These are phyloP conservation scores for Alternaria arborescens DNA, from an alignment of 2,329 filamentous ascomycete genomes.

Conservation along the genomic window DNA sequence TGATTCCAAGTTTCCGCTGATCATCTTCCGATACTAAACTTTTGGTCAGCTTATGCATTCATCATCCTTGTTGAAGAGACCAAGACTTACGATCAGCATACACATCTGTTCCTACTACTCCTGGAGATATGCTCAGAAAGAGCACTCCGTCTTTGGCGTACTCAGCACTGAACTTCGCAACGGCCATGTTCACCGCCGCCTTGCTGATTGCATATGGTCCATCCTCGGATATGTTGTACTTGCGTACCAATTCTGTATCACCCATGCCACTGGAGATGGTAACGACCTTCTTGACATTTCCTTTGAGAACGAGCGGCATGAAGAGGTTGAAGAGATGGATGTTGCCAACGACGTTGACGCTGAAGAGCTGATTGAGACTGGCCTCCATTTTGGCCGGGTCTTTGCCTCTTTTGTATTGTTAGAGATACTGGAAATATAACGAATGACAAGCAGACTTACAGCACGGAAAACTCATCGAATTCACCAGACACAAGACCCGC, in stretches of 20 bases:
- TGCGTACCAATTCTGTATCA: slow-evolving; percentile 40
- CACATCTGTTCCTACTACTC: slow-evolving; percentile 28
- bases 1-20: background rate
- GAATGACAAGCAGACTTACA: slow-evolving; percentile 1
- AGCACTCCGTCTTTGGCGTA: slow-evolving; percentile 33
- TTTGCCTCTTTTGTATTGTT: slow-evolving; percentile 1
- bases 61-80: background rate
- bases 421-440: background rate
- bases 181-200: slow-evolving; percentile 52
- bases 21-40: slow-evolving; percentile 11
- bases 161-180: slow-evolving; percentile 54
- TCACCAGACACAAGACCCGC: slow-evolving; percentile 38
- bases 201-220: slow-evolving; percentile 53
- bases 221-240: slow-evolving; percentile 28
- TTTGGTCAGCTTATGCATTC: background rate
- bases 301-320: slow-evolving; percentile 53
- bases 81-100: slow-evolving; percentile 15
- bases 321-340: slow-evolving; percentile 51
- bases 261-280: slow-evolving; percentile 52
- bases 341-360: slow-evolving; percentile 44
- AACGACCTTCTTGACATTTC: slow-evolving; percentile 54
- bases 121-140: slow-evolving; percentile 34
- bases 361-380: slow-evolving; percentile 25
- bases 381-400: slow-evolving; percentile 11
- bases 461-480: slow-evolving; percentile 21